A percentile compares a stretch with the other conserved stretches of the same genome.
Conservation (phyloP, 2,329 filamentous ascomycete genomes). For the Gliomastix tumulicola region DNA sequence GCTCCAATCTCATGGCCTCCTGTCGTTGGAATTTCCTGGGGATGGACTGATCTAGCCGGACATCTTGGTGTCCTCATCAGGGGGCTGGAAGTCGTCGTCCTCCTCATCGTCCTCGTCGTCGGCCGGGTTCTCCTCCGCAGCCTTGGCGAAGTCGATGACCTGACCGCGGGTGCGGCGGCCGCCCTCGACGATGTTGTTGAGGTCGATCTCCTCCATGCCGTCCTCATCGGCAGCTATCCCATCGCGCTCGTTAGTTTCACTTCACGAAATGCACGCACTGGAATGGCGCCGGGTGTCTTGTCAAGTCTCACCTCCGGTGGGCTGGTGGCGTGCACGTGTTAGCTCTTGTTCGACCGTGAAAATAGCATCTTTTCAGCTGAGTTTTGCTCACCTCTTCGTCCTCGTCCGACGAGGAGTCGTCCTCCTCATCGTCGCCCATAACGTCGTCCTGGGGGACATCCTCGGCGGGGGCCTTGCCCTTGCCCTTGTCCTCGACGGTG, state of each 20-base stretch:
- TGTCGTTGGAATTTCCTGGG: too few species aligned
- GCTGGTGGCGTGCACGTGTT: too few species aligned
- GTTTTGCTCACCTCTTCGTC: too few species aligned
- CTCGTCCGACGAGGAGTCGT: constrained; percentile 58
- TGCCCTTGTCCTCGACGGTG: constrained; percentile 63
- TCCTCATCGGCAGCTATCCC: constrained; percentile 65
- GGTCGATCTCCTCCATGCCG: constrained; percentile 86
- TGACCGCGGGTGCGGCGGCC: constrained; percentile 85
- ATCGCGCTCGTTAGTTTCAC: constrained; percentile 5
- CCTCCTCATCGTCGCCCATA: constrained; percentile 72
- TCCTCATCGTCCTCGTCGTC: constrained; percentile 78
- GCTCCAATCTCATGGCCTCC: too few species aligned
- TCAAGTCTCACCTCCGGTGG: too few species aligned
- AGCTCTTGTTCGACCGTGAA: too few species aligned
- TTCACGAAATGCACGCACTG: too few species aligned
- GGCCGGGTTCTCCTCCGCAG: constrained; percentile 68
- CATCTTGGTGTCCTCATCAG: constrained; percentile 65
- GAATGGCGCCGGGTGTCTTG: too few species aligned
- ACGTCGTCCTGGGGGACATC: constrained; percentile 47
- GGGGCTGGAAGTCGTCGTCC: constrained; percentile 62
- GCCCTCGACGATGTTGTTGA: constrained; percentile 74
- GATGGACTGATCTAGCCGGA: constrained; percentile 18
- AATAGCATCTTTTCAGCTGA: too few species aligned
- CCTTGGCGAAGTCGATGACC: constrained; percentile 89
- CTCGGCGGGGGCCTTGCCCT: constrained; percentile 67